A percentile compares a stretch with the other conserved stretches of the same genome.
phyloP scores from a whole-genome alignment of 352 stramenopile genomes.

The Phytophthora syringae region DNA sequence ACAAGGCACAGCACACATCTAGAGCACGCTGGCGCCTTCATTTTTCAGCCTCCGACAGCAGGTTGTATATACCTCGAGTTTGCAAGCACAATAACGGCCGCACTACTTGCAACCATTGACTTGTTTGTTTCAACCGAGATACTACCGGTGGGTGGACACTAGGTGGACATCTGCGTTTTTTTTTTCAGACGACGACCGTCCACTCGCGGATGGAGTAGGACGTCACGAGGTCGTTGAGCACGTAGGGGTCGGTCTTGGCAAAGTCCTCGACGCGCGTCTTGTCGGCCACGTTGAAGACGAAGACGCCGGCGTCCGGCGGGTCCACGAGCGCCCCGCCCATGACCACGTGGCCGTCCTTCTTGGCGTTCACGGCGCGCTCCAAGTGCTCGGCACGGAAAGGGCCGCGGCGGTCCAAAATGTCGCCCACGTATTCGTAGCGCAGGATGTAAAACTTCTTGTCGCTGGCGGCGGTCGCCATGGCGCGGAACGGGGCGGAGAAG shows the following conservation, averaged over 20 bases:
- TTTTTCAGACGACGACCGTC: slow-evolving; percentile 59
- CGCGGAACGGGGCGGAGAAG: slow-evolving; percentile 10
- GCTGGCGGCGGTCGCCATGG: slow-evolving; percentile 46
- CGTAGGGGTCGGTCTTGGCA: slow-evolving; percentile 65
- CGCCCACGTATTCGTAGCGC: slow-evolving; percentile 76
- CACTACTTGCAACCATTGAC: neutral
- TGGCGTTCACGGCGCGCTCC: slow-evolving; percentile 51
- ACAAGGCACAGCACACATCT: slow-evolving; percentile 10
- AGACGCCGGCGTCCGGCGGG: slow-evolving; percentile 60
- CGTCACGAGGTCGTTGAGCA: slow-evolving; percentile 67
- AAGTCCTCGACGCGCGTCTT: slow-evolving; percentile 69
- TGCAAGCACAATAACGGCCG: slow-evolving; percentile 30
- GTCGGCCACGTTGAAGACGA: slow-evolving; percentile 71
- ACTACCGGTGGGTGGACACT: too few species aligned
- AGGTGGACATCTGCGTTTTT: neutral
- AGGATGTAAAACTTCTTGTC: slow-evolving; percentile 78
- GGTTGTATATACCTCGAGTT: slow-evolving; percentile 28
- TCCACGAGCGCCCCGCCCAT: slow-evolving; percentile 80
- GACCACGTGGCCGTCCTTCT: slow-evolving; percentile 63
- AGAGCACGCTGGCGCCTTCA: slow-evolving; percentile 12
- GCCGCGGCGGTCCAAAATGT: slow-evolving; percentile 74
- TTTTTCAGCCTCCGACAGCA: neutral
- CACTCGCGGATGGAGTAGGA: slow-evolving; percentile 61
- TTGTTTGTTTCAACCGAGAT: too few species aligned
- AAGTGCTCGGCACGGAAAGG: slow-evolving; percentile 76